Base-by-base conservation (phyloP, 352 stramenopile species). In the Blastocystis hominis region DNA sequence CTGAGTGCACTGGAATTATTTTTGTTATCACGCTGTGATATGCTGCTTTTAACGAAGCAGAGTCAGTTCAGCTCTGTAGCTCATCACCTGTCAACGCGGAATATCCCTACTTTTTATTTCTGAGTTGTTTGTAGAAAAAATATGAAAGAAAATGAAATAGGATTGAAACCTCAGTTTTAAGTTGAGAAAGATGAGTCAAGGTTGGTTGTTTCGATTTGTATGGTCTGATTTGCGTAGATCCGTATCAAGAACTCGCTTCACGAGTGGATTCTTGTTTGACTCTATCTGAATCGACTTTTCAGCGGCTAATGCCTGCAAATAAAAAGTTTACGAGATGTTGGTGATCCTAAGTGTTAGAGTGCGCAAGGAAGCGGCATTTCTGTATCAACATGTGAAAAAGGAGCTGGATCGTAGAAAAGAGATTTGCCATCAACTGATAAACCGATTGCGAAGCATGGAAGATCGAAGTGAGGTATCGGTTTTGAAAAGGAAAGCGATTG, bases 11-110 rank as follows among this genome's bases (percentile, higher is more conserved):
- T 80, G 70, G 70, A 80, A 9, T 56, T 80, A 10, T 64, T 80
- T 20, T 40, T 80, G 44, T n/a, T 80, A 24, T 80, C 70, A 24
- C 46, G 24, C 17, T 64, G 70, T 15, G 46, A 80, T 34, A 46
- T 59, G 20, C n/a, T 80, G 70, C 9, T 80, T 10, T 42, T 80
- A 13, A 80, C 70, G n/a, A 59, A 62, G 70, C 2, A 80, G 4
- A 80, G 70, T 42, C 70, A 80, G 2, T 80, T 64, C 38, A 80
- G 70, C 38, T 44, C 54, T n/a, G 36, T 63, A 42, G 44, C 70
- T 9, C 30, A 54, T 30, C 70, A 80, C 62, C 55, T 80, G 62
- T 24, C 70, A 36, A 10, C 34, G 0, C 42, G 50, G 7, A 47
- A 30, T 10, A 44, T 80, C 54, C 70, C 50, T 64, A 30, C 62